These are phyloP conservation scores for Penicillium sclerotiorum DNA, from an alignment of 2,329 filamentous ascomycete genomes.

Conservation along the genomic window DNA sequence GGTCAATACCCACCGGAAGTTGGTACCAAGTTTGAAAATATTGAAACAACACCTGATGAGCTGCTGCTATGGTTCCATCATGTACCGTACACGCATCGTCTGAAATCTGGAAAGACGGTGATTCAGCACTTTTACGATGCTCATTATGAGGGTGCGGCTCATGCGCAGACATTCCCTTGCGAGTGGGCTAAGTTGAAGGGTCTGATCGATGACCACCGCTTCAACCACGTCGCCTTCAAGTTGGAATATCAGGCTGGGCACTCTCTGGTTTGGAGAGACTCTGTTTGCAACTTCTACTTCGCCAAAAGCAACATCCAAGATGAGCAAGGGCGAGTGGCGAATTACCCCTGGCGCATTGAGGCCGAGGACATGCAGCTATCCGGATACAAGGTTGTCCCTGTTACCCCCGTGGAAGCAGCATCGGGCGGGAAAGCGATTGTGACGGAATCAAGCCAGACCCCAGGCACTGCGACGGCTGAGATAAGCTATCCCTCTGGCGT, in stretches of 20 bases:
- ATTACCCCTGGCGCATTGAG: slow-evolving; percentile 68
- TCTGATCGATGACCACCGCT: slow-evolving; percentile 13
- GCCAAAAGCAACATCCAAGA: slow-evolving; percentile 65
- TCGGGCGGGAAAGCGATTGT: slow-evolving; percentile 60
- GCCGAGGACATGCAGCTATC: slow-evolving; percentile 66
- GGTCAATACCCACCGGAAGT: slow-evolving; percentile 68
- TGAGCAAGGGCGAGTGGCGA: slow-evolving; percentile 56
- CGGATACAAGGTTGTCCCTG: slow-evolving; percentile 58
- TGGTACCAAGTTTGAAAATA: slow-evolving; percentile 59
- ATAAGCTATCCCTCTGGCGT: slow-evolving; percentile 55
- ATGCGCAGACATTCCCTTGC: slow-evolving; percentile 58
- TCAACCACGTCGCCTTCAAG: slow-evolving; percentile 59
- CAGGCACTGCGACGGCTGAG: slow-evolving; percentile 52
- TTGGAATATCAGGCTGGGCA: slow-evolving; percentile 70
- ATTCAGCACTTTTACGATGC: slow-evolving; percentile 69
- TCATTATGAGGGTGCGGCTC: slow-evolving; percentile 62
- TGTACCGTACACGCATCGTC: slow-evolving; percentile 65
- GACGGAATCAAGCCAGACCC: slow-evolving; percentile 55
- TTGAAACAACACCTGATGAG: slow-evolving; percentile 67
- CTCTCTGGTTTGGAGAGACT: slow-evolving; percentile 70
- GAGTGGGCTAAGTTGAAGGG: slow-evolving; percentile 24
- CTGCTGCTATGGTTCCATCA: slow-evolving; percentile 76
- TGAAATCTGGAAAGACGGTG: slow-evolving; percentile 67
- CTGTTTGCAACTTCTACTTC: slow-evolving; percentile 66
- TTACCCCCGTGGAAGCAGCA: slow-evolving; percentile 63